phyloP scores from a whole-genome alignment of 441 rosid genomes.

The Gossypium gossypioides region DNA sequence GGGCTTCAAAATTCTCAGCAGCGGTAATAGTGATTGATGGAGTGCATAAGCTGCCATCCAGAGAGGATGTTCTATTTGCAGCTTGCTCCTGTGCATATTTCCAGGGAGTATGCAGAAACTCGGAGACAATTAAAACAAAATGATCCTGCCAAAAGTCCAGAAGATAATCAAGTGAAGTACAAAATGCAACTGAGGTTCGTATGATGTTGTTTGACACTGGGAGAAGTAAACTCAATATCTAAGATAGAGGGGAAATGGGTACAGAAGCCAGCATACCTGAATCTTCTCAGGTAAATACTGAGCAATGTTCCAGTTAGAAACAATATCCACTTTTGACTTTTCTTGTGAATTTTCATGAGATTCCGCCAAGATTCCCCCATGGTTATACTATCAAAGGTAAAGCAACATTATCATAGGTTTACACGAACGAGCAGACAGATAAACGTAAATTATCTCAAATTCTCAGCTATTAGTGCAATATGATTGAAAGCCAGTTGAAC shows the following conservation, averaged over 20 bases:
- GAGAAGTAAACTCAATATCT: not conserved
- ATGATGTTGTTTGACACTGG: not conserved
- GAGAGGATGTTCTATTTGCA: constrained; percentile 32
- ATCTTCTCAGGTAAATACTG: constrained; percentile 71
- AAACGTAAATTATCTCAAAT: not conserved
- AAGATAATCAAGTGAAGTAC: constrained; percentile 14
- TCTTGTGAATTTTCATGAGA: constrained; percentile 42
- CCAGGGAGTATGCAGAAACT: constrained; percentile 87
- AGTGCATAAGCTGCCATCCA: constrained; percentile 44
- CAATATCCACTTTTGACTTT: constrained; percentile 60
- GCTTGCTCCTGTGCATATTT: constrained; percentile 53
- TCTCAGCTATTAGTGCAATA: not conserved
- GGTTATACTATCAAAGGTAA: constrained; percentile 52
- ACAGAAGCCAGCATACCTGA: constrained; percentile 37
- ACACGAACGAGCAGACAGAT: not conserved
- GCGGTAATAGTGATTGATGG: constrained; percentile 57
- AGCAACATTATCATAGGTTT: constrained; percentile 6
- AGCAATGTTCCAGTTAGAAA: constrained; percentile 82
- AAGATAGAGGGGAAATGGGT: not conserved
- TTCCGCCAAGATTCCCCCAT: constrained; percentile 73
- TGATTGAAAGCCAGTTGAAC: not conserved
- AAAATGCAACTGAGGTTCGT: constrained; percentile 10
- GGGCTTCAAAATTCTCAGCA: constrained; percentile 63
- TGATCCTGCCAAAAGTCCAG: constrained; percentile 55
- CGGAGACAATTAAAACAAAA: constrained; percentile 69